A percentile compares a stretch with the other conserved stretches of the same genome.
Conservation (phyloP, 1,284 basidiomycete genomes). For the Irpex rosettiformis region DNA sequence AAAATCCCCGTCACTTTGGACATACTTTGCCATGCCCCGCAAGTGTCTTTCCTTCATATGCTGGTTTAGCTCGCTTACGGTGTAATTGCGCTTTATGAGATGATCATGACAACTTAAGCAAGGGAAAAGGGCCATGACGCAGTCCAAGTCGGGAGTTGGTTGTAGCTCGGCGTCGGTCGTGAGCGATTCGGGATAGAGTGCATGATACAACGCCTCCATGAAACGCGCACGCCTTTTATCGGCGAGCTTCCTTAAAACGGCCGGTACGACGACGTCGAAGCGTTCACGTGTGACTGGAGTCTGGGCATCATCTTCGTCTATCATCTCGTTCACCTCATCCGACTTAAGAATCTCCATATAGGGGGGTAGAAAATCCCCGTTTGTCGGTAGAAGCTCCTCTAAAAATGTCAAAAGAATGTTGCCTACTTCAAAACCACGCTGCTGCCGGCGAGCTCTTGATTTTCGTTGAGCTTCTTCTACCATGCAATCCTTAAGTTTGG, state of each 20-base stretch:
- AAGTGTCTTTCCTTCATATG: not conserved
- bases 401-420: not conserved
- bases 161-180: not conserved
- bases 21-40: not conserved
- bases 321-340: not conserved
- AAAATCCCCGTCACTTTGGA: not conserved
- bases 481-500: conserved; percentile 5
- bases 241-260: not conserved
- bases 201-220: not conserved
- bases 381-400: not conserved
- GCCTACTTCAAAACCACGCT: not conserved
- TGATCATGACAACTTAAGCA: not conserved
- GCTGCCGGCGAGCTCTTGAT: not conserved
- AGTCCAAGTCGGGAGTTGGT: not conserved
- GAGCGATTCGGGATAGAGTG: not conserved
- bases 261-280: conserved; percentile 2
- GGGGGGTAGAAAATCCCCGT: not conserved
- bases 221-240: not conserved
- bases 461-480: not conserved
- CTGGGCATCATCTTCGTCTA: not conserved
- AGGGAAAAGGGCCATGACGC: not conserved
- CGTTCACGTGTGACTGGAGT: not conserved
- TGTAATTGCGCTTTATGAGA: not conserved
- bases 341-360: not conserved
- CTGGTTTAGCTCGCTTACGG: not conserved